Evolutionary conservation across 192 early-diverging fungal species (phyloP).

Genomic region (Linnemannia hyalina): DNA sequence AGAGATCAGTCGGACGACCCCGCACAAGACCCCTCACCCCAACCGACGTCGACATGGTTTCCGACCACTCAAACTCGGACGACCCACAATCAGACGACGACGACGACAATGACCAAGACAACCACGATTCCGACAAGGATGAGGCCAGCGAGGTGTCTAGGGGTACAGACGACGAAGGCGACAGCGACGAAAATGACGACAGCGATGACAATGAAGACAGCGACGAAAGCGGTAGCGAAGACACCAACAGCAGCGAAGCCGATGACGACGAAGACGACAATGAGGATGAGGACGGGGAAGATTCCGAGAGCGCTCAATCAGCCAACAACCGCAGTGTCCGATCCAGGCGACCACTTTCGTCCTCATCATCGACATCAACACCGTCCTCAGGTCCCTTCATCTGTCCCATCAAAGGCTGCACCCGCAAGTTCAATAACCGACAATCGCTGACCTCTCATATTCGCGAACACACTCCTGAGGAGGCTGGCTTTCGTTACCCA

Average conservation of each 20-base stretch:
- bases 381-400: neutral
- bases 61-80: neutral
- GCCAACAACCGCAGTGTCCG: neutral
- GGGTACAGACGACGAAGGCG: neutral
- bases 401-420: slow-evolving; percentile 3
- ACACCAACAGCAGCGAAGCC: neutral
- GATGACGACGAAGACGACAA: neutral
- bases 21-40: slow-evolving; percentile 1
- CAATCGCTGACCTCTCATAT: neutral
- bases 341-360: neutral
- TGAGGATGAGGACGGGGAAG: neutral
- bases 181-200: neutral
- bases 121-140: neutral
- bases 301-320: neutral
- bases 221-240: neutral
- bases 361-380: neutral
- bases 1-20: slow-evolving; percentile 3
- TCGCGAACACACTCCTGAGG: neutral
- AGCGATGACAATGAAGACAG: neutral
- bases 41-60: slow-evolving; percentile 1
- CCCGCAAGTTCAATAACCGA: neutral
- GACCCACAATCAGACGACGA: neutral
- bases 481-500: neutral
- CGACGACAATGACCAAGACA: neutral
- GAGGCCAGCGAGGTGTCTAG: neutral